Evolutionary conservation across 176 grass and related monocot species (phyloP).

Genomic region (Oryza glaberrima): DNA sequence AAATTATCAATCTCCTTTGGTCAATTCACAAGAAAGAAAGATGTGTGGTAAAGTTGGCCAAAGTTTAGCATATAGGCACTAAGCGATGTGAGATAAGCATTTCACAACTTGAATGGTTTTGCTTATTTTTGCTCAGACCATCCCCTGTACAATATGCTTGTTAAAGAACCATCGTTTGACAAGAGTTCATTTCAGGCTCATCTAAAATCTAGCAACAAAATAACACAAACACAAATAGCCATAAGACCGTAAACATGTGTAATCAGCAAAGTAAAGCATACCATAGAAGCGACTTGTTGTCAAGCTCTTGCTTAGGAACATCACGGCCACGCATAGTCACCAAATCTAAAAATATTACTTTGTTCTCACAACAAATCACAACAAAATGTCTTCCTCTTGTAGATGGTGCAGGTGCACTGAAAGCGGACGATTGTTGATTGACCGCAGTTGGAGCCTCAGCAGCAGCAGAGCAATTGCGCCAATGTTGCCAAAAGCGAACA

Average conservation of each 20-base stretch:
- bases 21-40: not conserved
- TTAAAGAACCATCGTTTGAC: conserved; percentile 17
- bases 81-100: conserved; percentile 4
- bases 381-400: conserved; percentile 99
- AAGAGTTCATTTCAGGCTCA: conserved; percentile 4
- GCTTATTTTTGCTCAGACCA: conserved; percentile 29
- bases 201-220: conserved; percentile 25
- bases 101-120: conserved; percentile 7
- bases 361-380: conserved; percentile 99
- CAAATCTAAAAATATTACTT: conserved; percentile 98
- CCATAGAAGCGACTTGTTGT: conserved; percentile 98
- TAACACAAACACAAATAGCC: conserved; percentile 1
- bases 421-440: conserved; percentile 77
- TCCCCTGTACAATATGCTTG: conserved; percentile 7
- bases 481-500: conserved; percentile 96
- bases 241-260: conserved; percentile 33
- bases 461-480: conserved; percentile 86
- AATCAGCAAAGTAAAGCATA: conserved; percentile 47
- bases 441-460: conserved; percentile 82
- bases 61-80: not conserved
- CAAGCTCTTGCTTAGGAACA: conserved; percentile 97
- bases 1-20: not conserved
- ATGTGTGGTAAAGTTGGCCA: conserved; percentile 18
- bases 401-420: conserved; percentile 82
- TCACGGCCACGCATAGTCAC: conserved; percentile 95